These are phyloP conservation scores for Delitschia confertaspora DNA, from an alignment of 495 filamentous ascomycete genomes.

Conservation along the genomic window DNA sequence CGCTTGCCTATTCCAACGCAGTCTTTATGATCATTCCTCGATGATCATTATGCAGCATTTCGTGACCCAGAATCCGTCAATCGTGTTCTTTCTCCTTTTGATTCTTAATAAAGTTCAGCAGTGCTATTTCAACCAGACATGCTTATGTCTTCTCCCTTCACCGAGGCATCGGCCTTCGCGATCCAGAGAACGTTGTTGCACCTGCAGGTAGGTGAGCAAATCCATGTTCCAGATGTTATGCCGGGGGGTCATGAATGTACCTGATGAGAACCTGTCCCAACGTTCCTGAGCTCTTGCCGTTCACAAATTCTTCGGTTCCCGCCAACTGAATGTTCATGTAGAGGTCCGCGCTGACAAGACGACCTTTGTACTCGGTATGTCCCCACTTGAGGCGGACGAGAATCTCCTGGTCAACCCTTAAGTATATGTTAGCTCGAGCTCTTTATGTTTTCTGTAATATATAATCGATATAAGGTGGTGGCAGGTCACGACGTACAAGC, in stretches of 20 bases:
- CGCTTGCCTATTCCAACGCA: too few relatives aligned
- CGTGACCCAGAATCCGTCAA: too few relatives aligned
- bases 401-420: slow-evolving; percentile 81
- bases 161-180: slow-evolving; percentile 44
- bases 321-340: slow-evolving; percentile 98
- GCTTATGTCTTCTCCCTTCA: slow-evolving; percentile 44
- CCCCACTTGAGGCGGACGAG: slow-evolving; percentile 95
- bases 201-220: slow-evolving; percentile 37
- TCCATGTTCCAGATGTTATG: background rate
- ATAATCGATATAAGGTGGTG: background rate
- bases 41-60: background rate
- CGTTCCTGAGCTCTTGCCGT: slow-evolving; percentile 72
- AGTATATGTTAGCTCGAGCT: slow-evolving; percentile 4
- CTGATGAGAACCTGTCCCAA: slow-evolving; percentile 89
- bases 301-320: slow-evolving; percentile 82
- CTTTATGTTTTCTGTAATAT: slow-evolving; percentile 9
- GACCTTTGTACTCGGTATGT: slow-evolving; percentile 90
- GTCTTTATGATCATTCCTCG: background rate
- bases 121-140: slow-evolving; percentile 53
- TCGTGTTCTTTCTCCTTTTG: too few relatives aligned
- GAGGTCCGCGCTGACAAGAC: slow-evolving; percentile 82
- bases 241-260: slow-evolving; percentile 39
- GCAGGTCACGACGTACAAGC: slow-evolving; percentile 51
- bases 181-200: slow-evolving; percentile 98
- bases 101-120: too few relatives aligned